Evolutionary conservation across 2,329 filamentous ascomycete species (phyloP).

Genomic region (Cercospora nicotianae): DNA sequence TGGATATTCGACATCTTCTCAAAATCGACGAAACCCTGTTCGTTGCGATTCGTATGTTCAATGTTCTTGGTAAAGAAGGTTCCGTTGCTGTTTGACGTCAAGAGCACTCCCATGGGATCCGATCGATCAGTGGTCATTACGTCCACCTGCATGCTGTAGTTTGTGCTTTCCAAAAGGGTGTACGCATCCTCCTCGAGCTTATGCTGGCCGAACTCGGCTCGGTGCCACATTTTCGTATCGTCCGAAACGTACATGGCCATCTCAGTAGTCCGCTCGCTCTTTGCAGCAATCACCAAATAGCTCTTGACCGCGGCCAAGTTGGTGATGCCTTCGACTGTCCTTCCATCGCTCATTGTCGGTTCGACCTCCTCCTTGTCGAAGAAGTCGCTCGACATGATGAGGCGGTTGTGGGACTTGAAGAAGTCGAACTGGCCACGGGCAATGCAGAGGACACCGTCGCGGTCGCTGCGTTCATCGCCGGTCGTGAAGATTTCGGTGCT

Average conservation of each 20-base stretch:
- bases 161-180: slow-evolving; percentile 91
- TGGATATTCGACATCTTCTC: slow-evolving; percentile 91
- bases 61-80: slow-evolving; percentile 93
- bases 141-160: slow-evolving; percentile 96
- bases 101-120: slow-evolving; percentile 75
- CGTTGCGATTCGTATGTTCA: slow-evolving; percentile 86
- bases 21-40: slow-evolving; percentile 79
- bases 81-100: slow-evolving; percentile 96
- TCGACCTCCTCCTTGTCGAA: slow-evolving; percentile 68
- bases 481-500: slow-evolving; percentile 71
- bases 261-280: slow-evolving; percentile 78
- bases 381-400: slow-evolving; percentile 80
- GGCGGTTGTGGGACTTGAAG: slow-evolving; percentile 70
- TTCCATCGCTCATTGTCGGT: slow-evolving; percentile 71
- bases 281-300: slow-evolving; percentile 79
- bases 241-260: slow-evolving; percentile 88
- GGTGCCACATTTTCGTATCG: slow-evolving; percentile 83
- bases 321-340: slow-evolving; percentile 74
- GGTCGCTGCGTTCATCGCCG: slow-evolving; percentile 64
- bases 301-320: slow-evolving; percentile 83
- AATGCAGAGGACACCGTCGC: slow-evolving; percentile 76
- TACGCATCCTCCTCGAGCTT: slow-evolving; percentile 83
- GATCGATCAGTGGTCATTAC: slow-evolving; percentile 65
- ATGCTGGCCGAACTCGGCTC: slow-evolving; percentile 84
- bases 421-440: slow-evolving; percentile 70